Evolutionary conservation across 2,329 filamentous ascomycete genomes (phyloP).

Genomic region (Fusarium sp.): DNA sequence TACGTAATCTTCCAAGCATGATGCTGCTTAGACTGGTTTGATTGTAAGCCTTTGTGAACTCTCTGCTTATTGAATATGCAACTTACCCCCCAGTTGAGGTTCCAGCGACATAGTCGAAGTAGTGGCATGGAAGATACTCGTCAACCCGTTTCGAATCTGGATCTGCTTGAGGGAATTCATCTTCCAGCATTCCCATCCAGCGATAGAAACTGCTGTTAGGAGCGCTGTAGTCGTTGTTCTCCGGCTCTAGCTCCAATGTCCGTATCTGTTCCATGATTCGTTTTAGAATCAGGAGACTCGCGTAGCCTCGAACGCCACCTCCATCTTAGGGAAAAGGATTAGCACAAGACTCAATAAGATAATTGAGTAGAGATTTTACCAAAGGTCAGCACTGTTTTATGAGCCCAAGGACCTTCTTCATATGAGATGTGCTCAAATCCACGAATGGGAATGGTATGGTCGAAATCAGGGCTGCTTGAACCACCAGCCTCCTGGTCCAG

Average conservation of each 20-base stretch:
- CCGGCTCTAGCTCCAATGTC: accelerated
- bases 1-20: neutral
- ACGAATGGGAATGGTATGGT: neutral
- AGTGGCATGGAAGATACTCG: neutral
- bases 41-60: accelerated
- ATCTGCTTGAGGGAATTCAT: accelerated
- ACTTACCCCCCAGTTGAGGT: neutral
- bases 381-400: neutral
- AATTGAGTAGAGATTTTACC: neutral
- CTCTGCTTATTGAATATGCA: too few relatives aligned
- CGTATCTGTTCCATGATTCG: neutral
- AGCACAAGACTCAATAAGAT: neutral
- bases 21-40: neutral
- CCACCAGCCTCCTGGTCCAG: accelerated
- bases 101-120: neutral
- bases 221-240: neutral
- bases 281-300: neutral
- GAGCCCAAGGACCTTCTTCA: accelerated
- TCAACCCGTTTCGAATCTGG: neutral
- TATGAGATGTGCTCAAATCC: neutral
- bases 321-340: neutral
- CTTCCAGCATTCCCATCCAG: neutral
- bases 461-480: accelerated
- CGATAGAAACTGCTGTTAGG: neutral
- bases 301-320: neutral